These are phyloP conservation scores for Dimocarpus longan DNA, from an alignment of 345 rosid genomes.

Conservation along the genomic window DNA sequence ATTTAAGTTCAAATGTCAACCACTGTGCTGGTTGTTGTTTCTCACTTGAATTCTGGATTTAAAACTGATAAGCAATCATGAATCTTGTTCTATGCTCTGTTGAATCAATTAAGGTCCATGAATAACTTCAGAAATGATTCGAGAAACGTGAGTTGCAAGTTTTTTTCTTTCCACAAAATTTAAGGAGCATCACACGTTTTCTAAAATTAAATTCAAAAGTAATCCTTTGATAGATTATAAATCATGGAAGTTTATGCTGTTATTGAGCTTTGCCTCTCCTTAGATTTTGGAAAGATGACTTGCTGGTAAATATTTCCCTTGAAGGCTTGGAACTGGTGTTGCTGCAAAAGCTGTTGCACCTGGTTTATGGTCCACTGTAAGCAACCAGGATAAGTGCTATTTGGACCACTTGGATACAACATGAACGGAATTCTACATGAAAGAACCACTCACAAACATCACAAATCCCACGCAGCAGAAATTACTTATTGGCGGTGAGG, in stretches of 20 bases:
- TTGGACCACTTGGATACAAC: constrained; percentile 59
- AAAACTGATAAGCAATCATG: neutral
- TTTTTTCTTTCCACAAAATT: neutral
- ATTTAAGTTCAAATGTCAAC: neutral
- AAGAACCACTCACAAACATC: constrained; percentile 61
- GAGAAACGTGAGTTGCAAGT: neutral
- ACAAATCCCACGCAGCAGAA: constrained; percentile 41
- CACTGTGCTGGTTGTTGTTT: neutral
- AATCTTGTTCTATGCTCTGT: neutral
- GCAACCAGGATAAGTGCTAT: constrained; percentile 83
- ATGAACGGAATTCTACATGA: constrained; percentile 59
- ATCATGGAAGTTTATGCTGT: neutral
- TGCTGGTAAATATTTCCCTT: constrained; percentile 12
- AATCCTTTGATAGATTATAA: neutral
- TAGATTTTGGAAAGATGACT: neutral
- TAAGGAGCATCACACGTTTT: no score
- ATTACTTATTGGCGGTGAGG: constrained; percentile 75
- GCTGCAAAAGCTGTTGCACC: constrained; percentile 54
- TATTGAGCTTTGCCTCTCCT: neutral
- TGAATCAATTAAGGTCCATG: neutral
- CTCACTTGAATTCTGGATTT: neutral
- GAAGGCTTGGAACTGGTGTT: constrained; percentile 71
- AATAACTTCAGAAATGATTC: neutral
- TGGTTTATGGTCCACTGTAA: constrained; percentile 67
- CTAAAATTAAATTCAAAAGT: neutral